These are phyloP conservation scores for Ulmus americana DNA, from an alignment of 331 rosid genomes.

Conservation along the genomic window DNA sequence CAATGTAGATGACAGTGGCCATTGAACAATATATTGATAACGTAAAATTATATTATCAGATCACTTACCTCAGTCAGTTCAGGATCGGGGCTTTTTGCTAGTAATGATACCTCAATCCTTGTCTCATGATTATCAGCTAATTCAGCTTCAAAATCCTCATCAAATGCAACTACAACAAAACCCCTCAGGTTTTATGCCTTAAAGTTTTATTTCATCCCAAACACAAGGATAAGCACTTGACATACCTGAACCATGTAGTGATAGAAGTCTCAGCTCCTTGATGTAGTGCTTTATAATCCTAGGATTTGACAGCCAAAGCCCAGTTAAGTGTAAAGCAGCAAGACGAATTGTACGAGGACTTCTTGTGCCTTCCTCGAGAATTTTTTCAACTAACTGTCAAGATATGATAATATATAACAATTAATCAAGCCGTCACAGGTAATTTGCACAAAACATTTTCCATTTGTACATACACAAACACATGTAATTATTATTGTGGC, in stretches of 20 bases:
- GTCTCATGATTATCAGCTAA: slow-evolving; percentile 73
- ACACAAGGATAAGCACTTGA: slow-evolving; percentile 9
- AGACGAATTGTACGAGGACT: slow-evolving; percentile 98
- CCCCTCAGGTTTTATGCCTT: slow-evolving; percentile 15
- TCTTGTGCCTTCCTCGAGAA: slow-evolving; percentile 83
- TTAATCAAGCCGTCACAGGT: background rate
- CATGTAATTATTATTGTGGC: background rate
- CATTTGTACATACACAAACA: slow-evolving; percentile 1
- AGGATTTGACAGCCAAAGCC: slow-evolving; percentile 76
- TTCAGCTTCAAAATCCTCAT: slow-evolving; percentile 95
- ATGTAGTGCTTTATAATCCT: slow-evolving; percentile 68
- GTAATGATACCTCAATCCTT: slow-evolving; percentile 60
- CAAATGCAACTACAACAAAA: slow-evolving; percentile 74
- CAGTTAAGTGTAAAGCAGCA: slow-evolving; percentile 84
- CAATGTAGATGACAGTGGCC: background rate
- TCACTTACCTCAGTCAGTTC: slow-evolving; percentile 76
- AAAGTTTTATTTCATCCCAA: slow-evolving; percentile 16
- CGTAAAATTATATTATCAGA: slow-evolving; percentile 3
- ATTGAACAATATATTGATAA: background rate
- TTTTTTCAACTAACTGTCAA: slow-evolving; percentile 60
- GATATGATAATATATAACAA: slow-evolving; percentile 21
- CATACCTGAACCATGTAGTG: slow-evolving; percentile 86
- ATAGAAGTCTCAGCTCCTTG: slow-evolving; percentile 70
- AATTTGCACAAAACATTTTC: background rate
- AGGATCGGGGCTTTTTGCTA: slow-evolving; percentile 66